Evolutionary conservation across 2,329 filamentous ascomycete genomes (phyloP), one percentile per base, ranked within the genome.

Genomic region (Curvularia lunata): DNA sequence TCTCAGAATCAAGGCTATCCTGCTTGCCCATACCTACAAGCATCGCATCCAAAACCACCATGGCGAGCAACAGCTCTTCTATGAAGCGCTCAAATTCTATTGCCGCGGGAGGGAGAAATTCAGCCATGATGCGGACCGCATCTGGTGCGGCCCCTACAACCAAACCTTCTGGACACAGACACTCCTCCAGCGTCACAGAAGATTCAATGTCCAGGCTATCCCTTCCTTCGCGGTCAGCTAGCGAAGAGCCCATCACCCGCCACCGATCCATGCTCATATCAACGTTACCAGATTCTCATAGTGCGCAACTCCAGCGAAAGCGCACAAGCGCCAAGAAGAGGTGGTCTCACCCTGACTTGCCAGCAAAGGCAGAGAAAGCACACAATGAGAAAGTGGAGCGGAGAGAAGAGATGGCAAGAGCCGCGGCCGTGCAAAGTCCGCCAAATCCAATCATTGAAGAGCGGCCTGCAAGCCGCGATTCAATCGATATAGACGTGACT

Each of bases 401-500:
- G 4, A 56, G 56, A 25, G 63, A 72, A 37, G 67, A 70, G n/a
- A 59, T 60, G 41, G 41, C 49, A 18, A 52, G 48, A 48, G 51
- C 59, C 5, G 54, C 59, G 21, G 64, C 62, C 38, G 75, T 66
- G 59, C 75, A 67, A 64, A 73, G 52, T 43, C 67, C 79, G 46
- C 70, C 78, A 58, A 77, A 79, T 30, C 77, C 84, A 0, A 77
- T 84, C 13, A 82, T 84, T 1, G 89, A 92, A 59, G 91, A 92
- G 67, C 85, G 91, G 9, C 91, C 91, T 0, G 84, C 83, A 13
- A 96, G 91, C 56, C 85, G 89, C 7, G 93, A 97, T 76, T 96
- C 93, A 0, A 86, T 98, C 41, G 93, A 97, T 65, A 86, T 93
- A 69, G 91, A 92, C 0, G 92, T 99, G 0, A 87, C 92, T 54